Evolutionary conservation across 306 rosid genomes (phyloP), one percentile per base, ranked within the genome.

Genomic region (Geum urbanum): DNA sequence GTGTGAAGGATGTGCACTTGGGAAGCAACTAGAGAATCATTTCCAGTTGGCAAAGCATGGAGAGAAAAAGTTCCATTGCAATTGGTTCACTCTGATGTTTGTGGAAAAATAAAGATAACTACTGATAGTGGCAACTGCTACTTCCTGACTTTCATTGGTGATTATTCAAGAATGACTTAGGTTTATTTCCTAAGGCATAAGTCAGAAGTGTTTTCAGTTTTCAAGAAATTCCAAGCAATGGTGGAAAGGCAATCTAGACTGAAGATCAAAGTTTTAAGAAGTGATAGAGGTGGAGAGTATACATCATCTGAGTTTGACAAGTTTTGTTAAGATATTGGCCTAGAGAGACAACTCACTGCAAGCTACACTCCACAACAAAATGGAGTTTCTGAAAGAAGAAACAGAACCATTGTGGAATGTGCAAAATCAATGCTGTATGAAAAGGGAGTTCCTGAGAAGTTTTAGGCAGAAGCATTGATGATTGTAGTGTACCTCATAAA

Each of bases 1-100:
- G 4, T 73, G 62, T 72, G 76, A 61, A 61, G 44, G 61, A 0
- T 50, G 44, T 50, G 24, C 20, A 8, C n/a, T 61, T n/a, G 55
- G 66, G 7, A 74, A 66, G 15, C 59, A 74, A 0, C 66, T 0
- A 3, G 7, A 3, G 7, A 45, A 35, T 32, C 64, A 2, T 65
- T 74, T n/a, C 48, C 12, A n/a, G 4, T 2, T 22, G 48, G 24
- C 15, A 18, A 20, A 16, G 2, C 43, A 10, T 39, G 15, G 47
- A 71, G 45, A 20, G 63, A n/a, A 40, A 63, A 40, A 19, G 24
- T 32, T 3, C 32, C 20, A 7, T 8, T 64, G 0, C 10, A 64
- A 20, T 9, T 73, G 4, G 12, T 73, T 1, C 57, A 64, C 37
- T 5, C 15, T 4, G 37, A 73, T 46, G 49, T 24, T 0, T 56